Evolutionary conservation across 169 alveolate species (phyloP).

Genomic region (Besnoitia besnoiti): DNA sequence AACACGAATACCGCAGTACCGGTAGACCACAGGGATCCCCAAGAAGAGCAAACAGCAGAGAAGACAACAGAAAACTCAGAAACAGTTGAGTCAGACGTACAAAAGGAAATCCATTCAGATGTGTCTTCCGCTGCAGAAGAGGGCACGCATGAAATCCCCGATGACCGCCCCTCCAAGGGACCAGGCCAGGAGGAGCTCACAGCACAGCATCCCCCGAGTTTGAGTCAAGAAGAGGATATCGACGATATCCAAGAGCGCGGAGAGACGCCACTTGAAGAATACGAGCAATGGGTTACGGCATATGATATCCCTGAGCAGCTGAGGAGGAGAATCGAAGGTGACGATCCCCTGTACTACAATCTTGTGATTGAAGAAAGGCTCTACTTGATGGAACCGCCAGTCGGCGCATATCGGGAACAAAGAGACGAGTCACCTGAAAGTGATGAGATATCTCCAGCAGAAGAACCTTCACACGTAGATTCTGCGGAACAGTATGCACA

Average conservation of each 20-base stretch:
- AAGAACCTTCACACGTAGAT: background rate
- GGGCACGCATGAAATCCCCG: background rate
- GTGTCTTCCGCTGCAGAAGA: background rate
- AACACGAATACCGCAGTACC: background rate
- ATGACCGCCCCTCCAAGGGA: background rate
- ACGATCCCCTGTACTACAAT: slow-evolving; percentile 39
- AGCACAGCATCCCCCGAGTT: background rate
- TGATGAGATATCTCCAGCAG: background rate
- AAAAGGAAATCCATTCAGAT: background rate
- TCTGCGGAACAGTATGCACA: background rate
- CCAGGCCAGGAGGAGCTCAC: background rate
- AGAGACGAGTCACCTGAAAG: background rate
- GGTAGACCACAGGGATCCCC: background rate
- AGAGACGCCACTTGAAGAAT: background rate
- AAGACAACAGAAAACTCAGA: background rate
- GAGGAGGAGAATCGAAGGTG: slow-evolving; percentile 35
- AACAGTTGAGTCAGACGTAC: background rate
- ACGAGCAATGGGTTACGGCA: slow-evolving; percentile 29
- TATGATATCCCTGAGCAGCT: slow-evolving; percentile 47
- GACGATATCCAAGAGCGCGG: slow-evolving; percentile 8
- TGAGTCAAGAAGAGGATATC: background rate
- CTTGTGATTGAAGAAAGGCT: slow-evolving; percentile 37
- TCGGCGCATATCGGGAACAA: background rate
- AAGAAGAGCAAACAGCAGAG: background rate
- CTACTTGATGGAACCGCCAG: background rate